A percentile compares a stretch with the other conserved stretches of the same genome.
Evolutionary conservation across 2,329 filamentous ascomycete species (phyloP).

Genomic region (Zalaria sp.): DNA sequence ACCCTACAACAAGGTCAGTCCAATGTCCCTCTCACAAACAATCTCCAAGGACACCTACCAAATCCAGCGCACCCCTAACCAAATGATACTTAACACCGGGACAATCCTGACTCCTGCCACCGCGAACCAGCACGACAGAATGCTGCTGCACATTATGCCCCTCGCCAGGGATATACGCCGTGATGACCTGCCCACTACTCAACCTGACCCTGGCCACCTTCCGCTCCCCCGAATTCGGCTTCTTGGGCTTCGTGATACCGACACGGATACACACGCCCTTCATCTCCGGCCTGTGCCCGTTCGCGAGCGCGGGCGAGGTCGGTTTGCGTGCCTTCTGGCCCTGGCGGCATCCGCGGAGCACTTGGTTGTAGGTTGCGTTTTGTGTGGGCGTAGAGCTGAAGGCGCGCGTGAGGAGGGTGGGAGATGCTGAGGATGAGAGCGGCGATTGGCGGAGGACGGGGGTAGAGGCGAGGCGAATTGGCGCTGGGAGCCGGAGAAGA

Average conservation of each 20-base stretch:
- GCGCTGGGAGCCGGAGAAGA: conserved; percentile 20
- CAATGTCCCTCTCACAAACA: not conserved
- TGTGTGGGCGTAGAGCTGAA: conserved; percentile 24
- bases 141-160: conserved; percentile 99
- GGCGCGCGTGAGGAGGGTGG: conserved; percentile 14
- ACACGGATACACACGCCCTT: conserved; percentile 96
- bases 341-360: conserved; percentile 56
- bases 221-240: conserved; percentile 93
- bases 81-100: conserved; percentile 95
- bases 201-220: conserved; percentile 89
- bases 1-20: conserved; percentile 42
- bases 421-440: not conserved
- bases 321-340: conserved; percentile 71
- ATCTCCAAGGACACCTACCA: conserved; percentile 48
- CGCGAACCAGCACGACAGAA: conserved; percentile 89
- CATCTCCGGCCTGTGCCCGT: conserved; percentile 64
- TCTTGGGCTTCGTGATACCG: conserved; percentile 89
- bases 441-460: not conserved
- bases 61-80: conserved; percentile 78
- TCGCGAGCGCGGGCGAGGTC: conserved; percentile 69
- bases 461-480: conserved; percentile 5
- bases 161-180: conserved; percentile 91
- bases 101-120: conserved; percentile 89
- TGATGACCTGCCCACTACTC: conserved; percentile 74
- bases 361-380: conserved; percentile 36